phyloP scores from a whole-genome alignment of 2,329 filamentous ascomycete genomes.

The Coleophoma cylindrospora region DNA sequence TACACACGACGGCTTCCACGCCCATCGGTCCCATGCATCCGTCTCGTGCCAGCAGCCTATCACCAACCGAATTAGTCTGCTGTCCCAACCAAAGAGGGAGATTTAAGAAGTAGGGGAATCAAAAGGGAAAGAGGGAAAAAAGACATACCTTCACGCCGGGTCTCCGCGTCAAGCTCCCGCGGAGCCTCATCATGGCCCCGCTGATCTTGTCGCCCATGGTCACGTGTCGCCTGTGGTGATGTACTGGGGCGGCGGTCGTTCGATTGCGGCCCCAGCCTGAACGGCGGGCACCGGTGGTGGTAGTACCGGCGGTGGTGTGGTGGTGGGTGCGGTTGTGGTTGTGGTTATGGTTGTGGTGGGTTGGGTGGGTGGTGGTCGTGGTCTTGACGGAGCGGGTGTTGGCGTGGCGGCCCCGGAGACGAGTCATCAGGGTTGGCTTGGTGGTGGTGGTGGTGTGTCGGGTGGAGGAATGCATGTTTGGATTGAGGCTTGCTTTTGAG shows the following conservation, averaged over 20 bases:
- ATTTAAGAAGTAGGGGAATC: not conserved
- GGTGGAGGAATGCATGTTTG: conserved; percentile 1
- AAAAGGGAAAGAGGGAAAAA: not conserved
- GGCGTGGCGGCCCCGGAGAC: conserved; percentile 38
- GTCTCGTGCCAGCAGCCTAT: conserved; percentile 66
- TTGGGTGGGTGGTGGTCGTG: conserved; percentile 18
- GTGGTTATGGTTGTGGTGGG: too few relatives aligned
- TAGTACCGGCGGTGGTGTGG: conserved; percentile 8
- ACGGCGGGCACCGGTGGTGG: conserved; percentile 19
- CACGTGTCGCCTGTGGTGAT: conserved; percentile 63
- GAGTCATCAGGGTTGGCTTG: conserved; percentile 48
- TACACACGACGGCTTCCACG: conserved; percentile 41
- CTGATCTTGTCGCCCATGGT: conserved; percentile 73
- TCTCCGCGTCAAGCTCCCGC: conserved; percentile 62
- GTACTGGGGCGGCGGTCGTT: conserved; percentile 36
- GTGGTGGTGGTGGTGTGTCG: conserved; percentile 25
- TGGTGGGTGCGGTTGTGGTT: too few relatives aligned
- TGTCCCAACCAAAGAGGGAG: not conserved
- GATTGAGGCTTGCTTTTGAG: not conserved
- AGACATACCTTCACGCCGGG: conserved; percentile 64
- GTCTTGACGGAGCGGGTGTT: conserved; percentile 25
- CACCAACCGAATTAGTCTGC: conserved; percentile 2
- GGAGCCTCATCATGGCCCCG: conserved; percentile 69
- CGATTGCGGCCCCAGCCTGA: conserved; percentile 24
- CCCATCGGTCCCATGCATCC: conserved; percentile 72